Base-by-base conservation (phyloP, 2,329 filamentous ascomycete genomes). In the Aspergillus japonicus region DNA sequence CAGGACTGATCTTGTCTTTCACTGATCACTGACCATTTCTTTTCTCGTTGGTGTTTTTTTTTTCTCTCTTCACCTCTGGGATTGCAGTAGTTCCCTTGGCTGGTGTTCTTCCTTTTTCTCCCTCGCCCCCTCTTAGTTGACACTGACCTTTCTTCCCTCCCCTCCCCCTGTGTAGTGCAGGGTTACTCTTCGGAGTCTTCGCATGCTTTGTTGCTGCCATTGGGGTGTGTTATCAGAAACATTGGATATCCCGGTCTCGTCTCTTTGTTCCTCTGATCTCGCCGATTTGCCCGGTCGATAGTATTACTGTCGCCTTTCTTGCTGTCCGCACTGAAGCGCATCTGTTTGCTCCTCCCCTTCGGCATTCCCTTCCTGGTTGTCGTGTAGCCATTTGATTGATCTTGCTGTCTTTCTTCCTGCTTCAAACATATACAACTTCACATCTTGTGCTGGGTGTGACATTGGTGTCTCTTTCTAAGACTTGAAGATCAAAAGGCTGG, bases 271-370 rank as follows among this genome's bases (percentile, higher is more conserved):
- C 53, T 50, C 51, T 35, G 21, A 47, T 61, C 50, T 23, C 23
- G 47, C 35, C 57, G 42, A 49, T 58, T 58, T 53, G 50, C 31
- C 10, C 35, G 35, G 35, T 39, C 14, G 35, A 39, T 39, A 16
- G 19, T 33, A 14, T 42, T 35, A 29, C 39, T 11, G 31, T 58
- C 33, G 51, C n/a, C 33, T 23, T 61, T 10, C 49, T 52, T 21
- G n/a, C 52, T 42, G 54, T 58, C 59, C 51, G 51, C 56, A 55
- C 51, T 61, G 39, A 44, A 58, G 47, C 42, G 49, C 58, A 42
- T 62, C 60, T 62, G 55, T 56, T 62, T 61, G 58, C 56, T 60
- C 33, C n/a, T 16, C 47, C 39, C 21, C 3, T 51, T n/a, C 39
- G 47, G 16, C 35, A 10, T n/a, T 35, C 23, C 35, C 44, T 42